phyloP scores from a whole-genome alignment of 2,329 filamentous ascomycete species.

The Claviceps citrina region DNA sequence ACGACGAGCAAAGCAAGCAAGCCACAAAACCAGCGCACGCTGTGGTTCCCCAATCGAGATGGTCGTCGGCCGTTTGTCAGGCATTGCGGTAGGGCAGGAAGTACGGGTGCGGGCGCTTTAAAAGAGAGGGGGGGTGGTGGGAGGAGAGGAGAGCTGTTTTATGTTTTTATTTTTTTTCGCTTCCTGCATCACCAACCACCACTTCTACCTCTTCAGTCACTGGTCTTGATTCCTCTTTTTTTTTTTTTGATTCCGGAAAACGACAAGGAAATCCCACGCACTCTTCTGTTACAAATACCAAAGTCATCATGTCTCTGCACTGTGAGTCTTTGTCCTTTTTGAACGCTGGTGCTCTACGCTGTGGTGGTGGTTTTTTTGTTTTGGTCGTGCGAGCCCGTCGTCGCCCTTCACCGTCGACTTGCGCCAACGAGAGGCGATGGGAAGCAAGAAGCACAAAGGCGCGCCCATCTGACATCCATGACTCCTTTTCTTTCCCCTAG shows the following conservation, averaged over 20 bases:
- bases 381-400: too few relatives aligned
- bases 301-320: constrained; percentile 41
- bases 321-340: constrained; percentile 25
- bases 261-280: too few relatives aligned
- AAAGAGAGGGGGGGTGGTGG: constrained; percentile 3
- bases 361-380: too few relatives aligned
- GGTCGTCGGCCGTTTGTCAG: not conserved
- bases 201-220: not conserved
- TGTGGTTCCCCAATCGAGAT: constrained; percentile 13
- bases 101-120: not conserved
- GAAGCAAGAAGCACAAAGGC: too few relatives aligned
- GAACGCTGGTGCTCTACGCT: too few relatives aligned
- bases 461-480: too few relatives aligned
- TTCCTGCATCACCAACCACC: not conserved
- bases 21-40: constrained; percentile 2
- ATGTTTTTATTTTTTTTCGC: too few relatives aligned
- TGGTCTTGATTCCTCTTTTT: not conserved
- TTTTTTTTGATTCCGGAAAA: not conserved
- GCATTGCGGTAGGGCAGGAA: not conserved
- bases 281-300: too few relatives aligned
- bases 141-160: too few relatives aligned
- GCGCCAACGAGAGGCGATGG: too few relatives aligned
- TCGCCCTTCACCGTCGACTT: too few relatives aligned
- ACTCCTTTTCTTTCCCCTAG: constrained; percentile 16
- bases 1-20: constrained; percentile 6